phyloP scores from a whole-genome alignment of 2,329 filamentous ascomycete genomes.

The Aaosphaeria pasadenensis region DNA sequence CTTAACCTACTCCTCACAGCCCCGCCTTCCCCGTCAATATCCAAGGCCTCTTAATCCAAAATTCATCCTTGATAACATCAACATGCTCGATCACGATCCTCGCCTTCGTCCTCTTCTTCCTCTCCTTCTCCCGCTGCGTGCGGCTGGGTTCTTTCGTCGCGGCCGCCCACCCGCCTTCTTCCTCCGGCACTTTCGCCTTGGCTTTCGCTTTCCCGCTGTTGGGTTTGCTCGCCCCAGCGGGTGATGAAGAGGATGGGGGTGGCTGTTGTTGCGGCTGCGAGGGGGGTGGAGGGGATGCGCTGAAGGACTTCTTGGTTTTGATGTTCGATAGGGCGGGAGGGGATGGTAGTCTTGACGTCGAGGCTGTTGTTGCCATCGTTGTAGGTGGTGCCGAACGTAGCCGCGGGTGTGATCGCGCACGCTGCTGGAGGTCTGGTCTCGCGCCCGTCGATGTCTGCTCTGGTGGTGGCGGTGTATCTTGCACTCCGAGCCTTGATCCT shows the following conservation, averaged over 20 bases:
- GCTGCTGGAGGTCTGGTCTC: not conserved
- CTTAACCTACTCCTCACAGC: conserved; percentile 2
- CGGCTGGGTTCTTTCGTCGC: conserved; percentile 59
- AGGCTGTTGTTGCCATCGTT: conserved; percentile 6
- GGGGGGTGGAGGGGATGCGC: not conserved
- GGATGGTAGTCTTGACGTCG: conserved; percentile 1
- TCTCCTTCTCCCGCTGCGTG: conserved; percentile 79
- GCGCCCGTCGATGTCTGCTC: not conserved
- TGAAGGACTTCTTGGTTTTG: not conserved
- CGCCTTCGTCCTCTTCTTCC: conserved; percentile 77
- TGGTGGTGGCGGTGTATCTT: too few species aligned
- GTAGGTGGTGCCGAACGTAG: conserved; percentile 29
- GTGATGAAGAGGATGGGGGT: not conserved
- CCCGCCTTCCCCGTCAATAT: conserved; percentile 41
- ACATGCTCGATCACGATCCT: conserved; percentile 78
- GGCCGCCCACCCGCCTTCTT: conserved; percentile 12
- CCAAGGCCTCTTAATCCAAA: conserved; percentile 88
- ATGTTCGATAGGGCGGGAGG: not conserved
- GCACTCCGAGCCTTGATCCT: not conserved
- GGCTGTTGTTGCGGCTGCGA: conserved; percentile 46
- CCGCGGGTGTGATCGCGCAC: conserved; percentile 27
- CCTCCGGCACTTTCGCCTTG: not conserved
- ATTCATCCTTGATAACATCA: conserved; percentile 93
- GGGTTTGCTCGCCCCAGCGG: conserved; percentile 14
- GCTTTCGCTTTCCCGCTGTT: conserved; percentile 1